Conservation (phyloP, 2,329 filamentous ascomycete species). For the Colletotrichum sublineola region DNA sequence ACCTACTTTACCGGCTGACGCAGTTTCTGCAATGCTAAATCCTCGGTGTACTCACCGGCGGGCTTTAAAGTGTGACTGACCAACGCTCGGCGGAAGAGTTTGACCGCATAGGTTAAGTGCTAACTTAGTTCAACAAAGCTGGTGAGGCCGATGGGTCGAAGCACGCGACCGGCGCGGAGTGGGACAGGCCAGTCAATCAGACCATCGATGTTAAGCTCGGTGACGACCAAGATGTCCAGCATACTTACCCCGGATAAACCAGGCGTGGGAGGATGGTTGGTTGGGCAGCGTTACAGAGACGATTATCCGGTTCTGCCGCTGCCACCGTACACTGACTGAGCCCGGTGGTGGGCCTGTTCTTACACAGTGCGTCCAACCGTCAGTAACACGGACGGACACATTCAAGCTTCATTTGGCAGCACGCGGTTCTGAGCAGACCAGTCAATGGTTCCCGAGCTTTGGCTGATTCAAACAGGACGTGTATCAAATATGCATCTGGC, state of each 20-base stretch:
- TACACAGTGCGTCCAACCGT: slow-evolving; percentile 14
- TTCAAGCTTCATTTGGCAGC: slow-evolving; percentile 2
- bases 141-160: slow-evolving; percentile 19
- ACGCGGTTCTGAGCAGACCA: not conserved
- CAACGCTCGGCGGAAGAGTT: not conserved
- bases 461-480: slow-evolving; percentile 30
- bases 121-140: not conserved
- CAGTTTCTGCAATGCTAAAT: not conserved
- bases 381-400: not conserved
- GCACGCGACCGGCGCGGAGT: slow-evolving; percentile 6
- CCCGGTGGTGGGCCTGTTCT: not conserved
- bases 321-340: not conserved
- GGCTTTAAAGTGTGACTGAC: not conserved
- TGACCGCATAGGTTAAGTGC: not conserved
- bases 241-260: slow-evolving; percentile 17
- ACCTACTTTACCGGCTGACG: slow-evolving; percentile 2
- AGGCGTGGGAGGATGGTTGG: slow-evolving; percentile 2
- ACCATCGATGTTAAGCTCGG: not conserved
- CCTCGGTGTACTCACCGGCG: not conserved
- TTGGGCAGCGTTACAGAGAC: slow-evolving; percentile 22
- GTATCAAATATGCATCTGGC: slow-evolving; percentile 29
- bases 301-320: slow-evolving; percentile 16
- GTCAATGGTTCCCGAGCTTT: slow-evolving; percentile 18
- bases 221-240: slow-evolving; percentile 3
- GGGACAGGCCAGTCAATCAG: not conserved